These are phyloP conservation scores for Penicillium sp. DNA, from an alignment of 2,329 filamentous ascomycete species.

Conservation along the genomic window DNA sequence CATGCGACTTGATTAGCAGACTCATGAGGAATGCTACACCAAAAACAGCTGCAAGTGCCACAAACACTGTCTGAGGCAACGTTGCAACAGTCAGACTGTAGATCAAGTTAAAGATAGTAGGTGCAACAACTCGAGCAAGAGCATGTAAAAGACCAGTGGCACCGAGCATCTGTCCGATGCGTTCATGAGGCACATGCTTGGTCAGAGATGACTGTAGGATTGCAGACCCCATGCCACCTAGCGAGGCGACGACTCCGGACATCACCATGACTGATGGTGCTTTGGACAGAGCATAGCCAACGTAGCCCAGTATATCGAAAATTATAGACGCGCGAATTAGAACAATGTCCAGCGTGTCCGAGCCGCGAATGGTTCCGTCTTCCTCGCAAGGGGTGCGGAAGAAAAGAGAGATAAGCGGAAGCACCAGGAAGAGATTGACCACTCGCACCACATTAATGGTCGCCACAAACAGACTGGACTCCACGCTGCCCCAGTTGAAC, in stretches of 20 bases:
- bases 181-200: slow-evolving; percentile 82
- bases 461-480: slow-evolving; percentile 78
- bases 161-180: slow-evolving; percentile 82
- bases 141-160: slow-evolving; percentile 84
- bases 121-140: slow-evolving; percentile 72
- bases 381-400: slow-evolving; percentile 52
- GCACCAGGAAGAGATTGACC: slow-evolving; percentile 66
- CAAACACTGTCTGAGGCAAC: slow-evolving; percentile 80
- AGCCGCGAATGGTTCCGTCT: slow-evolving; percentile 59
- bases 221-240: slow-evolving; percentile 82
- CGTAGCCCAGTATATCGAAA: slow-evolving; percentile 71
- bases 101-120: slow-evolving; percentile 79
- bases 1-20: slow-evolving; percentile 68
- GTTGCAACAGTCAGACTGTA: slow-evolving; percentile 76
- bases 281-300: slow-evolving; percentile 69
- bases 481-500: slow-evolving; percentile 78
- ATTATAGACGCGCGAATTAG: slow-evolving; percentile 72
- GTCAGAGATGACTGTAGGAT: slow-evolving; percentile 81
- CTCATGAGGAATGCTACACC: slow-evolving; percentile 62
- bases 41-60: slow-evolving; percentile 68
- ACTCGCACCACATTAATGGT: slow-evolving; percentile 76
- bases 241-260: slow-evolving; percentile 68
- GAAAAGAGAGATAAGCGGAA: slow-evolving; percentile 74
- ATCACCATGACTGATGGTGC: slow-evolving; percentile 64
- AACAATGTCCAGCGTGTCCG: slow-evolving; percentile 72